Evolutionary conservation across 1,139 yeast species (phyloP).

Genomic region (Starmera stellimalicola): DNA sequence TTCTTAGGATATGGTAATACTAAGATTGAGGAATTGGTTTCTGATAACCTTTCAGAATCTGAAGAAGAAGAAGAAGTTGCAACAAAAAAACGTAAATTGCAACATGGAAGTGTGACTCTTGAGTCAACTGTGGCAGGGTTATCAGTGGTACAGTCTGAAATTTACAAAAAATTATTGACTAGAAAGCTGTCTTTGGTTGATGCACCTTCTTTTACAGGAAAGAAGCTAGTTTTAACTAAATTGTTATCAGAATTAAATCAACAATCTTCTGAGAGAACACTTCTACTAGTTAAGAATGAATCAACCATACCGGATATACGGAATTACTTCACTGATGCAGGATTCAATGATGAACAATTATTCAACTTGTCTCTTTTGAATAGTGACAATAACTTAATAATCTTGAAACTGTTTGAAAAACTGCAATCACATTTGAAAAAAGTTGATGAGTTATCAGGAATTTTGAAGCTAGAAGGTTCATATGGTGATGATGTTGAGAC

Average conservation of each 20-base stretch:
- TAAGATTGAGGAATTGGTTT: conserved; percentile 8
- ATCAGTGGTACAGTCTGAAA: conserved; percentile 21
- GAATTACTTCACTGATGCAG: conserved; percentile 8
- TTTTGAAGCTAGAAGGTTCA: conserved; percentile 29
- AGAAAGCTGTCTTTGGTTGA: conserved; percentile 30
- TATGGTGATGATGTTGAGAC: conserved; percentile 34
- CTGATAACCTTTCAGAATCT: not conserved
- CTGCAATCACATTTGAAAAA: conserved; percentile 18
- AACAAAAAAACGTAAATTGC: conserved; percentile 2
- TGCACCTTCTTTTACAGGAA: conserved; percentile 43
- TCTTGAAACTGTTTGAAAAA: conserved; percentile 5
- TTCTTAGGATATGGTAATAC: conserved; percentile 28
- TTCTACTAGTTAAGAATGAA: conserved; percentile 26
- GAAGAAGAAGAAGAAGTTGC: not conserved
- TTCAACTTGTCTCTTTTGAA: conserved; percentile 4
- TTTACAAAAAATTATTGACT: conserved; percentile 20
- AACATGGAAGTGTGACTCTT: not conserved
- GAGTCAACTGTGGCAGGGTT: conserved; percentile 2
- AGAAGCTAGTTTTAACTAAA: conserved; percentile 21
- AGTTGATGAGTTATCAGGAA: conserved; percentile 26
- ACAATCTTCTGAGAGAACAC: conserved; percentile 25
- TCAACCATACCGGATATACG: conserved; percentile 17
- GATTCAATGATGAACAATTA: not conserved
- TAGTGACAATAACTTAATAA: not conserved
- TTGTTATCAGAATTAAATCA: conserved; percentile 18